A percentile compares a stretch with the other conserved stretches of the same genome.
These are phyloP conservation scores for Lecanicillium sp. DNA, from an alignment of 2,329 filamentous ascomycete species.

Conservation along the genomic window DNA sequence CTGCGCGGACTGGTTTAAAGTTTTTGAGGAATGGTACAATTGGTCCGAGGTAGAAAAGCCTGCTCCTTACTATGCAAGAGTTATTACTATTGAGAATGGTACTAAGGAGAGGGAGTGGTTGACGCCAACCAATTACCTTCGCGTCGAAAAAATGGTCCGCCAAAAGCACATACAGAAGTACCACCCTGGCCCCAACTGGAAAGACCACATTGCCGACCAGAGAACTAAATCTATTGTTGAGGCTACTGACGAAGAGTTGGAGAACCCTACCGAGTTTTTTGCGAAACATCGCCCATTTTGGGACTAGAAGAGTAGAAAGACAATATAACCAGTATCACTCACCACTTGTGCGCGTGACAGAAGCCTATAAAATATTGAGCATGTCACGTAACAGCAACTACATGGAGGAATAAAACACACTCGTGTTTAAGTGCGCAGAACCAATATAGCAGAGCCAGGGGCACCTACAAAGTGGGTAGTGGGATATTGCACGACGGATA, in stretches of 20 bases:
- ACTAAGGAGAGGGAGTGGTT: neutral
- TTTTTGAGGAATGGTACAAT: conserved; percentile 3
- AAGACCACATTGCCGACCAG: neutral
- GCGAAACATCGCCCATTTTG: neutral
- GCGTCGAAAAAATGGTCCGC: neutral
- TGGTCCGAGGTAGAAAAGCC: neutral
- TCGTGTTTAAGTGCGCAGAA: neutral
- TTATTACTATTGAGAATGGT: neutral
- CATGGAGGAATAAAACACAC: neutral
- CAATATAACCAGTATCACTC: neutral
- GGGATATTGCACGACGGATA: neutral
- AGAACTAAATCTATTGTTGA: neutral
- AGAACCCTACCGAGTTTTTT: neutral
- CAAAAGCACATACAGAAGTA: neutral
- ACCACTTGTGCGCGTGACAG: neutral
- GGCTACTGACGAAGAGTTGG: conserved; percentile 1
- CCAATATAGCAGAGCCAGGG: neutral
- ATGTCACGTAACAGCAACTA: neutral
- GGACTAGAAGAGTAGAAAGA: neutral
- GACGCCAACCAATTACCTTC: conserved; percentile 3
- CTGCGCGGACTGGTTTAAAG: neutral
- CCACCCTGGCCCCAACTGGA: neutral
- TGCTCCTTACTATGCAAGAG: neutral
- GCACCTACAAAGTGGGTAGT: neutral
- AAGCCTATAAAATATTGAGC: neutral